Base-by-base conservation (phyloP, 78 protist genomes). In the Dictyostelium capitatum region DNA sequence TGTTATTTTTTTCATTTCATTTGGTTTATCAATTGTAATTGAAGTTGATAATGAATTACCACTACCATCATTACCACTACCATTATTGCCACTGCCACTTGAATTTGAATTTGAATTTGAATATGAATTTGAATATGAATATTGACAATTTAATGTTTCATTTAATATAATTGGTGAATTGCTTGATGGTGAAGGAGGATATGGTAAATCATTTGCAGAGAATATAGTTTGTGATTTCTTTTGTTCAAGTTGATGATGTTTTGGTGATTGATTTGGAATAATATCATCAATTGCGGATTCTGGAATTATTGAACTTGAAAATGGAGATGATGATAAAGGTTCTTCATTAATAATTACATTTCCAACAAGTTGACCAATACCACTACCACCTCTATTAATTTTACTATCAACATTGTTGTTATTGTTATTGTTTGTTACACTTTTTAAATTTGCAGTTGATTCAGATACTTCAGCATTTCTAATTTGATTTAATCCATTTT, bases 181-280 rank as follows among this genome's bases (percentile, higher is more conserved):
- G 15, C 48, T 67, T 67, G 75, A 1, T 32, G 37, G 15, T 32
- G 79, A 73, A 6, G 56, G 79, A 6, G 79, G 20, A 11, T 15
- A 6, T 15, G 56, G 0, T 8, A 67, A 14, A 67, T 67, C 20
- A 67, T 25, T 32, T 32, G 43, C 30, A 30, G n/a, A n/a, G n/a
- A 67, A 32, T 30, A 67, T 25, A 11, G 47, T 28, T 67, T 73
- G 79, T 30, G 79, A 46, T 73, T 73, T 47, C n/a, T 73, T 73
- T 20, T 46, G 79, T 73, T 17, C 12, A 17, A 23, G 23, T 23
- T 10, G 30, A 59, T 10, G 8, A 8, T 19, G 56, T 7, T 30
- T 23, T 69, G 77, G 50, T 70, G 78, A 51, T 30, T 41, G 23
- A 28, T 30, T 37, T 70, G 51, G 25, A 46, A 43, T 46, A n/a